phyloP scores from a whole-genome alignment of 805 yeast species.

The Candida vartiovaarae region DNA sequence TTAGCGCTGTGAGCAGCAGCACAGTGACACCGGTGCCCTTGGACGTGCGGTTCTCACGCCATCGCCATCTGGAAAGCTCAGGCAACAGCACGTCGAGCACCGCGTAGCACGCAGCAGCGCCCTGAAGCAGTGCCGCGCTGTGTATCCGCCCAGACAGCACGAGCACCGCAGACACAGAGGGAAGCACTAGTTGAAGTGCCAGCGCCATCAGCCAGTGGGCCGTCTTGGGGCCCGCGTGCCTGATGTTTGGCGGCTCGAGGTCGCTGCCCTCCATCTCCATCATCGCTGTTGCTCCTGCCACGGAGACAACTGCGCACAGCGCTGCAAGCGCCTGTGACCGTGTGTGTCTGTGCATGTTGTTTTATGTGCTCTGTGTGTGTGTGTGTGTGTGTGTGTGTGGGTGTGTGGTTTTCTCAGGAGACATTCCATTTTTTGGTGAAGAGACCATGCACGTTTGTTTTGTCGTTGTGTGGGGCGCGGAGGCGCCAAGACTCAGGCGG shows the following conservation, averaged over 20 bases:
- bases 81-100: constrained; percentile 47
- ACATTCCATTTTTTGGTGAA: too few species aligned
- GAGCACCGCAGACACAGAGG: constrained; percentile 48
- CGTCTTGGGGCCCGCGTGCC: constrained; percentile 44
- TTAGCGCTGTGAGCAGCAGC: constrained; percentile 36
- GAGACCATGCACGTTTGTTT: too few species aligned
- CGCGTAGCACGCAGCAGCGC: constrained; percentile 41
- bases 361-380: too few species aligned
- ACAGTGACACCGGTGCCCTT: constrained; percentile 65
- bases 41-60: constrained; percentile 62
- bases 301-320: too few species aligned
- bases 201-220: constrained; percentile 60
- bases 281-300: background rate
- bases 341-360: too few species aligned
- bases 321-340: too few species aligned
- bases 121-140: constrained; percentile 39
- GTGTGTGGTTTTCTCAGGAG: too few species aligned
- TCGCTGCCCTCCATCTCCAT: constrained; percentile 30
- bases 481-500: too few species aligned
- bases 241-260: constrained; percentile 30
- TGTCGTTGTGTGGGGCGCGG: too few species aligned
- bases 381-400: too few species aligned
- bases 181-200: constrained; percentile 40
- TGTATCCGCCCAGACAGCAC: constrained; percentile 47
- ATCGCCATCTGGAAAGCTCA: constrained; percentile 56